A percentile compares a stretch with the other conserved stretches of the same genome.
Conservation (phyloP, 352 stramenopile species). For the Globisporangium sylvaticum region DNA sequence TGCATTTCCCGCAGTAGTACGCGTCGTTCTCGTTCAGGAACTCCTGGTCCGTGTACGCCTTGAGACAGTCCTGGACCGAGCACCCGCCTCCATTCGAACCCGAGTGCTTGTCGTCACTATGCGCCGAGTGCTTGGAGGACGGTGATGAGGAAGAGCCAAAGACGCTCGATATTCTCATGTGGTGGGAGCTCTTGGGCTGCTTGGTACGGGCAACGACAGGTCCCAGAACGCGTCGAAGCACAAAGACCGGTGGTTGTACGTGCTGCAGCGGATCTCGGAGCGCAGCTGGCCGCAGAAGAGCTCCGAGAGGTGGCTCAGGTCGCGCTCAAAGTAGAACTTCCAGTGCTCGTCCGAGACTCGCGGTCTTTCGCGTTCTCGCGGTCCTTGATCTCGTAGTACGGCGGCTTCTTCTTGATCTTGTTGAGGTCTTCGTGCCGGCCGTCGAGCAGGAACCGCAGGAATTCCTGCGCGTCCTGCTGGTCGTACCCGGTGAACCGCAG, state of each 20-base stretch:
- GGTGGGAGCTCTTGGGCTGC: constrained; percentile 40
- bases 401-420: constrained; percentile 56
- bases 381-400: constrained; percentile 78
- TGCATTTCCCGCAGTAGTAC: constrained; percentile 75
- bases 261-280: constrained; percentile 71
- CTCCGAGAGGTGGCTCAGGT: constrained; percentile 64
- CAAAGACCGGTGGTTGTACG: constrained; percentile 63
- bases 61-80: constrained; percentile 66
- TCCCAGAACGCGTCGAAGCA: constrained; percentile 89
- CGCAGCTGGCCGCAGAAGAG: constrained; percentile 82
- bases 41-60: constrained; percentile 71
- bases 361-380: constrained; percentile 42
- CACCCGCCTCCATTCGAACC: constrained; percentile 14
- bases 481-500: constrained; percentile 79
- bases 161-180: constrained; percentile 31
- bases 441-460: constrained; percentile 87
- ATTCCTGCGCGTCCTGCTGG: constrained; percentile 89
- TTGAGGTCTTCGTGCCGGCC: constrained; percentile 87
- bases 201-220: constrained; percentile 64
- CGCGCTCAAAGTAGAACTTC: constrained; percentile 73
- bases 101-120: constrained; percentile 5
- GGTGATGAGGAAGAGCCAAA: constrained; percentile 25
- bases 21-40: constrained; percentile 54
- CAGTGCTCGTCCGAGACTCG: constrained; percentile 84
- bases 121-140: constrained; percentile 9